A percentile compares a stretch with the other conserved stretches of the same genome.
Conservation (phyloP, 371 early-diverging fungal species). For the Mortierella sp. region DNA sequence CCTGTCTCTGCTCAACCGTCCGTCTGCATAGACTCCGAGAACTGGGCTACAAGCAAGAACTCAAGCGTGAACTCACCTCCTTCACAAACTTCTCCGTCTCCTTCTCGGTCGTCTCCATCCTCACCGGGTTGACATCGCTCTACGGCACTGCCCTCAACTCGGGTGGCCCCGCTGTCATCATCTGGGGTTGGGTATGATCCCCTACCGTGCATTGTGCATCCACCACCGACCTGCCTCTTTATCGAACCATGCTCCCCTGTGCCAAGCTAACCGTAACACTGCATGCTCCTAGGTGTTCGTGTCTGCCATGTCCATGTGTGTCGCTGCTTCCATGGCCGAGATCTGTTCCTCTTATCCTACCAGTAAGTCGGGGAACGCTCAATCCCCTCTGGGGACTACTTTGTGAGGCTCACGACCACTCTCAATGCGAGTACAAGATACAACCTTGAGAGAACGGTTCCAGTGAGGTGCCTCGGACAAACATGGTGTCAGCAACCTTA, state of each 20-base stretch:
- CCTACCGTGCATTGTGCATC: too few relatives aligned
- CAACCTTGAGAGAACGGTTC: not conserved
- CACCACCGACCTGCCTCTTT: too few relatives aligned
- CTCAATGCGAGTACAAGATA: not conserved
- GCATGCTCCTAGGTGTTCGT: conserved; percentile 48
- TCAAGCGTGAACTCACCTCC: conserved; percentile 62
- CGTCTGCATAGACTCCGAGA: conserved; percentile 34
- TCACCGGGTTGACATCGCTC: conserved; percentile 58
- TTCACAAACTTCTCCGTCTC: conserved; percentile 62
- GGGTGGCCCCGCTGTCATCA: conserved; percentile 64
- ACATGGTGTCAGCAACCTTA: conserved; percentile 11
- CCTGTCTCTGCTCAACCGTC: not conserved
- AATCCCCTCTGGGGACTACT: not conserved
- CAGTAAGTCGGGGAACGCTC: conserved; percentile 47
- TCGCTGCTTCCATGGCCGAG: conserved; percentile 69
- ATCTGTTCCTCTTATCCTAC: conserved; percentile 63
- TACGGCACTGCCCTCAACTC: conserved; percentile 58
- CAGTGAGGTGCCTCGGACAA: conserved; percentile 1
- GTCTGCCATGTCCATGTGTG: conserved; percentile 53
- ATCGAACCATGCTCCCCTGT: too few relatives aligned
- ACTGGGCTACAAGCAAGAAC: conserved; percentile 63
- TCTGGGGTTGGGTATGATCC: conserved; percentile 63
- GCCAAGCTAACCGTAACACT: too few relatives aligned
- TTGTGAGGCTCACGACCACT: not conserved
- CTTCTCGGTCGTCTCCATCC: conserved; percentile 59